Evolutionary conservation across 177 flowering plant genomes (phyloP), one percentile per base, ranked within the genome.

Genomic region (Vitis hybrid): DNA sequence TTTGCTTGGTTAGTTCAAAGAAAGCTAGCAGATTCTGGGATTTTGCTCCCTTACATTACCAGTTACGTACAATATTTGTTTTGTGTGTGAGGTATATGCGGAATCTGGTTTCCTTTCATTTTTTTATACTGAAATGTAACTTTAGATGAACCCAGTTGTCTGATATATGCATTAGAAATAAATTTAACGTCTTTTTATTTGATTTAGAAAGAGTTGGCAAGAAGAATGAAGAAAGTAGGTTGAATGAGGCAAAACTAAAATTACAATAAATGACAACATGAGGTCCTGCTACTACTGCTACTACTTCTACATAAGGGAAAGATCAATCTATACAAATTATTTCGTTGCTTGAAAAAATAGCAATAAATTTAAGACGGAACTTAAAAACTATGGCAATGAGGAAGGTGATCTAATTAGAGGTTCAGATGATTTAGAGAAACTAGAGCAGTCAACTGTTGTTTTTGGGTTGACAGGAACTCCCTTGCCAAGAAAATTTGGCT

Each of bases 371-470:
- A 64, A n/a, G 3, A 3, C 5, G n/a, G n/a, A 30, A 52, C 58
- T 40, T 27, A 51, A 12, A 72, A 65, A 52, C 68, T 66, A 56
- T 60, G 74, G 59, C 56, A 58, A 56, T 52, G 30, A 75, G 55
- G 84, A 54, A 66, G 80, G 64, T 65, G 84, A 77, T 72, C 74
- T 74, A 52, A 84, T 84, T 9, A 86, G 79, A 64, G 83, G 87
- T 70, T 85, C 82, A 63, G 86, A 76, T 67, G 89, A 72, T 69
- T 82, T 81, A 57, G 91, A 81, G 72, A 88, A 88, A 71, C 89
- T 84, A 67, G 85, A 76, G 72, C 81, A 82, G 48, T 85, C 84
- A 59, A 79, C 70, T 69, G 72, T 79, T 63, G 83, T 75, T 67
- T 65, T 79, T 27, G 74, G 73, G 60, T 70, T 70, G 51, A 48